A percentile compares a stretch with the other conserved stretches of the same genome.
Evolutionary conservation across 73 alveolate genomes (phyloP).

Genomic region (Blepharisma stoltei): DNA sequence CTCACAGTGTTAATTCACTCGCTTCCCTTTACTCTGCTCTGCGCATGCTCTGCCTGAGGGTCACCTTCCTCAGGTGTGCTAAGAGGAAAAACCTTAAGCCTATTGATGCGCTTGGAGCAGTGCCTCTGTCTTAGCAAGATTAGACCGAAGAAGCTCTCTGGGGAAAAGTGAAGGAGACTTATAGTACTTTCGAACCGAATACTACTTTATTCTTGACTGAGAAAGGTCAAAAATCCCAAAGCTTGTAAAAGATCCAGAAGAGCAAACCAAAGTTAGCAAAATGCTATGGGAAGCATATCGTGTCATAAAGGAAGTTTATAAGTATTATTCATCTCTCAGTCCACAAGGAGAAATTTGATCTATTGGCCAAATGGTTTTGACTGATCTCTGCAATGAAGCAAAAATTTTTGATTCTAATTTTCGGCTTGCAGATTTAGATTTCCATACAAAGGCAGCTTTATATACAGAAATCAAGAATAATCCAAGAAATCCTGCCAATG

Average conservation of each 20-base stretch:
- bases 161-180: slow-evolving; percentile 38
- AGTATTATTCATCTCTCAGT: slow-evolving; percentile 40
- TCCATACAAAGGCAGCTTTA: slow-evolving; percentile 48
- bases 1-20: too few relatives aligned
- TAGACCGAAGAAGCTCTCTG: slow-evolving; percentile 52
- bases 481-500: slow-evolving; percentile 53
- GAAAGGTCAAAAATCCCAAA: slow-evolving; percentile 39
- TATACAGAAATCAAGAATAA: slow-evolving; percentile 38
- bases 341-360: slow-evolving; percentile 39
- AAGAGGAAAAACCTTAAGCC: too few relatives aligned
- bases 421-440: slow-evolving; percentile 51
- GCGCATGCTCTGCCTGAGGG: too few relatives aligned
- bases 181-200: slow-evolving; percentile 37
- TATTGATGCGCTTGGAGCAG: too few relatives aligned
- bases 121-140: slow-evolving; percentile 51
- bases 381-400: slow-evolving; percentile 33
- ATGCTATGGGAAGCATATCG: slow-evolving; percentile 40
- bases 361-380: slow-evolving; percentile 40
- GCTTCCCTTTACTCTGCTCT: too few relatives aligned
- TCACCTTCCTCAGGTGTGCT: too few relatives aligned
- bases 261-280: slow-evolving; percentile 36
- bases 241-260: slow-evolving; percentile 40
- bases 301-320: slow-evolving; percentile 43
- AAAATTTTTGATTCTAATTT: slow-evolving; percentile 34
- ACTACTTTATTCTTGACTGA: slow-evolving; percentile 83